A percentile compares a stretch with the other conserved stretches of the same genome.
Evolutionary conservation across 2,329 filamentous ascomycete genomes (phyloP).

Genomic region (Dendrostoma leiphaemia): DNA sequence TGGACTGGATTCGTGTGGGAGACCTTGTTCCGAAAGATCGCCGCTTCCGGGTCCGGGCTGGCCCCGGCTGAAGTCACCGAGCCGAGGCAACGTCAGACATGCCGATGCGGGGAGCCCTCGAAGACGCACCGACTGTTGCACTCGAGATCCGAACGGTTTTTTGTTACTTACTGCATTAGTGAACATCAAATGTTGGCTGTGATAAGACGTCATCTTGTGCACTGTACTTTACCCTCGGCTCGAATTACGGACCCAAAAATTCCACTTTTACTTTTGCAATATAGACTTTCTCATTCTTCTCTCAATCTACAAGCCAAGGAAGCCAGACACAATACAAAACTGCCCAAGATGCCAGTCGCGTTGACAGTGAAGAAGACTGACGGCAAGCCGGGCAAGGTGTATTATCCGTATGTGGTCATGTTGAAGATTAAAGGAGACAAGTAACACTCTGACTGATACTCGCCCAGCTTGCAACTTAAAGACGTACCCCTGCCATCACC

Average conservation of each 20-base stretch:
- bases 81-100: background rate
- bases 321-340: background rate
- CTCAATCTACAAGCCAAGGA: background rate
- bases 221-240: background rate
- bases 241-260: background rate
- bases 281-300: background rate
- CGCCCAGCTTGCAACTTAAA: conserved; percentile 54
- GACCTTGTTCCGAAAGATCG: too few relatives aligned
- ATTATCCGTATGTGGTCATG: conserved; percentile 65
- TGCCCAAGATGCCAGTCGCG: conserved; percentile 46
- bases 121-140: too few relatives aligned
- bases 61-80: background rate
- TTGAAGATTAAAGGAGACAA: background rate
- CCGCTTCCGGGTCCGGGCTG: background rate
- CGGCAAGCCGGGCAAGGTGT: conserved; percentile 84
- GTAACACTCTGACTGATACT: background rate
- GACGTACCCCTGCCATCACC: conserved; percentile 62
- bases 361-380: conserved; percentile 68
- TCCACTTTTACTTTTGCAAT: background rate
- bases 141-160: background rate
- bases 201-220: background rate
- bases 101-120: background rate
- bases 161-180: too few relatives aligned
- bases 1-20: too few relatives aligned
- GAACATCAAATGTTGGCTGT: background rate